Conservation (phyloP, 202 grass and related monocot species). For the Setaria viridis region DNA sequence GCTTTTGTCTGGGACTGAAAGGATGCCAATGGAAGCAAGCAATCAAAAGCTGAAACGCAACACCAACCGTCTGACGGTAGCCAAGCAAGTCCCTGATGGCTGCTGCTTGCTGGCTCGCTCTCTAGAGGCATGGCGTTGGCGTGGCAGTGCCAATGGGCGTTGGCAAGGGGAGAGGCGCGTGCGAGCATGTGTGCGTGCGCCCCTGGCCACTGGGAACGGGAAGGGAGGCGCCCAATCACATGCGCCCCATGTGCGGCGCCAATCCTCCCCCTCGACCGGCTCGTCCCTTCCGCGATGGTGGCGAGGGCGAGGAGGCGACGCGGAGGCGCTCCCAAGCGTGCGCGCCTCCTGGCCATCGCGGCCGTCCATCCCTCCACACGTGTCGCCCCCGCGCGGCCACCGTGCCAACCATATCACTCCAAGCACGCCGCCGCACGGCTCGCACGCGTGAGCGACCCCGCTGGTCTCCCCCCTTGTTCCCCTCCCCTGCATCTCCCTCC, state of each 20-base stretch:
- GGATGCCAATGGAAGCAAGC: background rate
- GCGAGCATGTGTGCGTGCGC: background rate
- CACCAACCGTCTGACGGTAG: background rate
- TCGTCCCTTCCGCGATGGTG: slow-evolving; percentile 9
- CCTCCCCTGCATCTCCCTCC: background rate
- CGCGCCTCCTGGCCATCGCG: slow-evolving; percentile 44
- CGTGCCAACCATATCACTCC: slow-evolving; percentile 59
- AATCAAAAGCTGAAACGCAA: background rate
- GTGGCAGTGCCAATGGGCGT: background rate
- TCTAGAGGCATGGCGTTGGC: background rate
- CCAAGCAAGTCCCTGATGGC: background rate
- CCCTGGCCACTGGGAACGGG: background rate
- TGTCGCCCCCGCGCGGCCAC: slow-evolving; percentile 34
- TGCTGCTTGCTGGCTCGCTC: background rate
- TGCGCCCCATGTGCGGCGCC: slow-evolving; percentile 36
- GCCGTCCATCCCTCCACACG: slow-evolving; percentile 49
- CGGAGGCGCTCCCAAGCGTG: slow-evolving; percentile 19
- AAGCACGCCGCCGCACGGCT: slow-evolving; percentile 58
- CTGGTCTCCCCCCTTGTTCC: background rate
- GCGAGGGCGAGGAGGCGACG: background rate
- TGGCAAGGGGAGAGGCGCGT: background rate
- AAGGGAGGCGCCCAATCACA: slow-evolving; percentile 9
- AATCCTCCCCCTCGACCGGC: background rate
- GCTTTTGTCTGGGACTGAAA: background rate
- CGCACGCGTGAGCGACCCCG: slow-evolving; percentile 53